These are phyloP conservation scores for Chenopodium quinoa DNA, from an alignment of 148 eudicot species.

Conservation along the genomic window DNA sequence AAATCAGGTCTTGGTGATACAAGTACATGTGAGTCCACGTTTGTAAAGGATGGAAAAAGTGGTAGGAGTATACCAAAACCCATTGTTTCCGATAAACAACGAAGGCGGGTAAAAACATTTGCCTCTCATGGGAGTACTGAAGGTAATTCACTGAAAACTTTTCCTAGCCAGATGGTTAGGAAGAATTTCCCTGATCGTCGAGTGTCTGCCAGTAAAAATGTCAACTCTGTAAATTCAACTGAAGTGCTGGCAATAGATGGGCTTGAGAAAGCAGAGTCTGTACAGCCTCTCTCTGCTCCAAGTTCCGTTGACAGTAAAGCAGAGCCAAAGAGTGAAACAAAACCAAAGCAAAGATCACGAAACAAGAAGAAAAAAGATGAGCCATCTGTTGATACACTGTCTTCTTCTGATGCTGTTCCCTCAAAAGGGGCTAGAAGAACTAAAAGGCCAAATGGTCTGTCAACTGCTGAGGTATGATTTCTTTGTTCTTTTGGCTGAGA, in stretches of 20 bases:
- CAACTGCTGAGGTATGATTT: slow-evolving; percentile 48
- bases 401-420: slow-evolving; percentile 36
- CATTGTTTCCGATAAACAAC: slow-evolving; percentile 25
- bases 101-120: slow-evolving; percentile 37
- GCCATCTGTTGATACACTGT: slow-evolving; percentile 25
- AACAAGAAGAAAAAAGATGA: slow-evolving; percentile 45
- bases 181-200: slow-evolving; percentile 16
- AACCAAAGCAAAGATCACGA: slow-evolving; percentile 4
- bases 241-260: slow-evolving; percentile 34
- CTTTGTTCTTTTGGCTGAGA: background rate
- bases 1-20: slow-evolving; percentile 23
- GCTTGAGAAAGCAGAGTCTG: slow-evolving; percentile 26
- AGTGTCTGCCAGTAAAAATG: slow-evolving; percentile 31
- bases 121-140: slow-evolving; percentile 31
- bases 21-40: slow-evolving; percentile 29
- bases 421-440: slow-evolving; percentile 30
- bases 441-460: slow-evolving; percentile 22
- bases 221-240: slow-evolving; percentile 28
- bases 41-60: slow-evolving; percentile 29
- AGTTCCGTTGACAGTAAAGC: slow-evolving; percentile 24
- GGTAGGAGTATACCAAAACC: slow-evolving; percentile 22
- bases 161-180: slow-evolving; percentile 14
- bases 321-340: slow-evolving; percentile 29
- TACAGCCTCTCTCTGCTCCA: slow-evolving; percentile 26
- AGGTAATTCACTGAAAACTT: slow-evolving; percentile 19